Conservation (phyloP, 106 monocot genomes). For the Dioscorea zingiberensis region DNA sequence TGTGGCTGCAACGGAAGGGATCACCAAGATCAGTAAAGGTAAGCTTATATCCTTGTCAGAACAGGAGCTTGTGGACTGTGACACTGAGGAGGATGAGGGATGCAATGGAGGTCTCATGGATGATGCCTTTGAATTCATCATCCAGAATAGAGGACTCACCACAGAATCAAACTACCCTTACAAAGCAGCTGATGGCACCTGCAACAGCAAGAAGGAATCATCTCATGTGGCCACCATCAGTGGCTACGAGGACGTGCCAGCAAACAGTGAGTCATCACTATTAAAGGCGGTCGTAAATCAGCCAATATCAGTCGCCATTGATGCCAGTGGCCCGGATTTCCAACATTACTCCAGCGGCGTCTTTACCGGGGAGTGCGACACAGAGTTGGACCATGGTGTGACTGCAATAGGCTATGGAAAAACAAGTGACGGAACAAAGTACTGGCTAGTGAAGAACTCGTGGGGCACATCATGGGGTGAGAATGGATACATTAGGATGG, state of each 20-base stretch:
- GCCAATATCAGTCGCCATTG: slow-evolving; percentile 1
- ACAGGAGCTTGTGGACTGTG: slow-evolving; percentile 7
- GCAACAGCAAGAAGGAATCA: not conserved
- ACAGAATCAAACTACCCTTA: not conserved
- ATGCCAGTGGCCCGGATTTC: not conserved
- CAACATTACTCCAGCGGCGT: not conserved
- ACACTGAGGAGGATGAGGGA: not conserved
- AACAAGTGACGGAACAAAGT: not conserved
- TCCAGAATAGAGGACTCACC: not conserved
- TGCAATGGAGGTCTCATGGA: not conserved
- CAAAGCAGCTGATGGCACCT: not conserved
- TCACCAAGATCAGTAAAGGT: not conserved
- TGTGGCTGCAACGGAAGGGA: slow-evolving; percentile 3
- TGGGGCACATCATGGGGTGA: slow-evolving; percentile 4
- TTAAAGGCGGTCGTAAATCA: not conserved
- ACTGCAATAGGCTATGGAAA: not conserved
- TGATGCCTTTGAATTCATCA: not conserved
- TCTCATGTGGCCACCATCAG: not conserved
- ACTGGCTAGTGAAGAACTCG: slow-evolving; percentile 10
- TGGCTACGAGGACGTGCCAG: not conserved
- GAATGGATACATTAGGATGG: not conserved
- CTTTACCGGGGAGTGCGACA: not conserved
- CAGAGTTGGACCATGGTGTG: not conserved
- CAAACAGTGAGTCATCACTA: not conserved
- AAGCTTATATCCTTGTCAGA: slow-evolving; percentile 1